These are phyloP conservation scores for Linnemannia zychae DNA, from an alignment of 192 early-diverging fungal species.

Conservation along the genomic window DNA sequence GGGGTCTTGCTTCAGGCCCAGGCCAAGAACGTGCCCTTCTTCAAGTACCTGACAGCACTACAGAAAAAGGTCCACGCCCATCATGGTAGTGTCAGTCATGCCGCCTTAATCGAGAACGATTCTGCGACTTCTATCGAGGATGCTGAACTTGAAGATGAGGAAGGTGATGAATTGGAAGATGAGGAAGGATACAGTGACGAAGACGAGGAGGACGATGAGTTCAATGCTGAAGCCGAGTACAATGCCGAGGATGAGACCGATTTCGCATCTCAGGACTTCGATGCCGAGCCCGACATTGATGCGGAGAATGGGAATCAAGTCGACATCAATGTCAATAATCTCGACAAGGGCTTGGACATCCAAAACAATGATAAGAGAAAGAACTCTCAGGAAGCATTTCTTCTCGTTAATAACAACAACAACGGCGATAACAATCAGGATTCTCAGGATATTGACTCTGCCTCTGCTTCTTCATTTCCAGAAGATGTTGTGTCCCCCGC, in stretches of 20 bases:
- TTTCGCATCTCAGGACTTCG: slow-evolving; percentile 5
- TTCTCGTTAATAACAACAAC: background rate
- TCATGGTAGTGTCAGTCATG: background rate
- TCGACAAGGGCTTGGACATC: background rate
- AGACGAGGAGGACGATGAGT: background rate
- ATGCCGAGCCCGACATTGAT: background rate
- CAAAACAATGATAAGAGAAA: background rate
- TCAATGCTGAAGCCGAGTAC: background rate
- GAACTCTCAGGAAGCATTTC: background rate
- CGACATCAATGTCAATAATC: background rate
- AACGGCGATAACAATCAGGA: background rate
- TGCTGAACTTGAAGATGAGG: background rate
- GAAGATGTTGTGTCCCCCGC: background rate
- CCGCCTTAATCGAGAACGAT: too few relatives aligned
- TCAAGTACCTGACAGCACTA: slow-evolving; percentile 13
- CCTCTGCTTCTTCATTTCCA: background rate
- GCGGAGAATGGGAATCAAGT: background rate
- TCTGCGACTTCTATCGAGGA: background rate
- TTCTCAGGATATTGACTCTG: background rate
- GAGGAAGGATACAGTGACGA: background rate
- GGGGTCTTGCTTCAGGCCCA: slow-evolving; percentile 59
- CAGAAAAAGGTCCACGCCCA: background rate
- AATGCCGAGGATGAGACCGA: background rate
- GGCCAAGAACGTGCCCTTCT: slow-evolving; percentile 33
- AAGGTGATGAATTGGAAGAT: background rate